Conservation (phyloP, 345 rosid species). For the Durio zibethinus region DNA sequence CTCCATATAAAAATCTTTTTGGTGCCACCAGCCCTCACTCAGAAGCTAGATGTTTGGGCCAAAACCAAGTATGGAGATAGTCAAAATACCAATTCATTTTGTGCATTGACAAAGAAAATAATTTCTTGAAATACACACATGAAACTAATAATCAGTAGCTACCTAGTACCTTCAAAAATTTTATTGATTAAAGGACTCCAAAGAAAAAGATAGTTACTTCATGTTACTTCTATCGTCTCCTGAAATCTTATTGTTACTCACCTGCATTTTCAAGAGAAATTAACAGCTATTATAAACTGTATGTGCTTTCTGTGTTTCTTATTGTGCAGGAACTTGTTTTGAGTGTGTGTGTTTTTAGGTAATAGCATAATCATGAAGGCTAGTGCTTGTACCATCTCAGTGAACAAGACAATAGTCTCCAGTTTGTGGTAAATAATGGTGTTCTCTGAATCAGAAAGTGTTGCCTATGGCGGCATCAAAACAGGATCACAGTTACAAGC, state of each 20-base stretch:
- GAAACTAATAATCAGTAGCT: too few relatives aligned
- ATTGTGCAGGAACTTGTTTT: background rate
- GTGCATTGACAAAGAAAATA: too few relatives aligned
- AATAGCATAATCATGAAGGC: background rate
- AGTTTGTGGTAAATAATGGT: conserved; percentile 15
- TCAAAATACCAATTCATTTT: background rate
- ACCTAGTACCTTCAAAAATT: too few relatives aligned
- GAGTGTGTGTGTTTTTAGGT: background rate
- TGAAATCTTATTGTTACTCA: background rate
- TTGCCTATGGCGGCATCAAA: conserved; percentile 8
- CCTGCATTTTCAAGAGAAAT: background rate
- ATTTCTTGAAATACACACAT: too few relatives aligned
- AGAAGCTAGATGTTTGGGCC: too few relatives aligned
- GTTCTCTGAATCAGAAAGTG: conserved; percentile 13
- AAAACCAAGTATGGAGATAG: too few relatives aligned
- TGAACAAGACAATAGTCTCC: background rate
- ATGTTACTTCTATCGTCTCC: background rate
- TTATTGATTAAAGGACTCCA: background rate
- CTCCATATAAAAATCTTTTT: too few relatives aligned
- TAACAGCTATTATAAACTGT: background rate
- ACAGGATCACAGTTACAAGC: conserved; percentile 3
- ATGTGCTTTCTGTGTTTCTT: background rate
- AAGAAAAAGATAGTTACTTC: background rate
- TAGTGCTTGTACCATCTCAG: background rate
- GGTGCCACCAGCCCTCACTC: background rate